Evolutionary conservation across 2,329 filamentous ascomycete genomes (phyloP).

Genomic region (Stromatinia cepivora): DNA sequence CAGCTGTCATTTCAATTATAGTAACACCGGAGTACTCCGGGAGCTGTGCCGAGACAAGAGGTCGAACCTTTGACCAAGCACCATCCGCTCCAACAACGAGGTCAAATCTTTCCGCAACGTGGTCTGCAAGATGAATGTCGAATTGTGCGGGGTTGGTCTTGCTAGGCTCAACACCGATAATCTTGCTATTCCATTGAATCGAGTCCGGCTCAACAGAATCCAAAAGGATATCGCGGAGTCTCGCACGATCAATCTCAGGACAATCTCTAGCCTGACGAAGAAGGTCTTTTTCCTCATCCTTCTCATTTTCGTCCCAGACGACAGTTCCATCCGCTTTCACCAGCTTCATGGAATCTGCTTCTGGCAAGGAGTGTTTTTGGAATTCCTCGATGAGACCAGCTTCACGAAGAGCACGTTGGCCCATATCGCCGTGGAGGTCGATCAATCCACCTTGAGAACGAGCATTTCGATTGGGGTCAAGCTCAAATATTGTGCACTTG

Average conservation of each 20-base stretch:
- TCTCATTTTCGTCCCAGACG: slow-evolving; percentile 29
- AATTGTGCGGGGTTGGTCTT: slow-evolving; percentile 22
- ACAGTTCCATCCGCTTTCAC: slow-evolving; percentile 38
- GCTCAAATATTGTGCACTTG: slow-evolving; percentile 39
- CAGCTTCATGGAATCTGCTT: slow-evolving; percentile 46
- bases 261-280: slow-evolving; percentile 27
- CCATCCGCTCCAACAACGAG: slow-evolving; percentile 46
- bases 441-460: slow-evolving; percentile 46
- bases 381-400: slow-evolving; percentile 40
- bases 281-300: slow-evolving; percentile 5
- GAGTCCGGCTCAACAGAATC: slow-evolving; percentile 37
- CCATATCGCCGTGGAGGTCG: slow-evolving; percentile 46
- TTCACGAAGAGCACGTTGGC: slow-evolving; percentile 40
- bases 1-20: slow-evolving; percentile 39
- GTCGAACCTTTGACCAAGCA: slow-evolving; percentile 45
- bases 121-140: slow-evolving; percentile 28
- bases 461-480: slow-evolving; percentile 29
- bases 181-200: slow-evolving; percentile 45
- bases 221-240: slow-evolving; percentile 43
- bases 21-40: slow-evolving; percentile 44
- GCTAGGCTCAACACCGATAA: slow-evolving; percentile 34
- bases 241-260: slow-evolving; percentile 45
- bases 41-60: slow-evolving; percentile 35
- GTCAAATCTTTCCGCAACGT: slow-evolving; percentile 38
- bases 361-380: slow-evolving; percentile 44